phyloP scores from a whole-genome alignment of 108 stramenopile species.

The Stephanodiscus minutulus region DNA sequence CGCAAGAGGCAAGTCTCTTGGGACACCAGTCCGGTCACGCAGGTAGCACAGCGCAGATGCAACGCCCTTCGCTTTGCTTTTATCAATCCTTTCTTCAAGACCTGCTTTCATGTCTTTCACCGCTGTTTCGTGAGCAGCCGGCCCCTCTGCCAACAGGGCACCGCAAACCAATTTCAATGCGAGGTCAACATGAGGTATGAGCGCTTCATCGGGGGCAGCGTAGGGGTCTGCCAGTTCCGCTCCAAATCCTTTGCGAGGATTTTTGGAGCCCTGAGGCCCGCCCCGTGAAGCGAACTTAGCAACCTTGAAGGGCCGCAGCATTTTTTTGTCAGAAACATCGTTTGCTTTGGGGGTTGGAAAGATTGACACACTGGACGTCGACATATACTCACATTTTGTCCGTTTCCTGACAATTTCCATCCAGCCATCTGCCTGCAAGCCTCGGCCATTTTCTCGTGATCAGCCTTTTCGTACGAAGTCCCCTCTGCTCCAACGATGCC shows the following conservation, averaged over 20 bases:
- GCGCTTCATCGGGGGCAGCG: conserved; percentile 56
- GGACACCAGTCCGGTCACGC: conserved; percentile 81
- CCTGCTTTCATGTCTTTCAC: conserved; percentile 36
- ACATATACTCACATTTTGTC: conserved; percentile 45
- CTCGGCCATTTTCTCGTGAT: conserved; percentile 53
- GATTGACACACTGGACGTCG: background rate
- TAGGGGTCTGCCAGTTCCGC: conserved; percentile 86
- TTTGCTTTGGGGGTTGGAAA: background rate
- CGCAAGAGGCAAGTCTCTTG: conserved; percentile 79
- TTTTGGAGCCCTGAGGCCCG: conserved; percentile 70
- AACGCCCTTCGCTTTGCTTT: conserved; percentile 58
- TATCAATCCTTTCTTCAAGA: conserved; percentile 41
- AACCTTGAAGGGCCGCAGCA: conserved; percentile 38
- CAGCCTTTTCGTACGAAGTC: conserved; percentile 60
- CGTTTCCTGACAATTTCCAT: conserved; percentile 79
- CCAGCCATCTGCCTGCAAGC: conserved; percentile 81
- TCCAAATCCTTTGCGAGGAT: conserved; percentile 80
- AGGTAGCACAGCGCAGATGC: conserved; percentile 66
- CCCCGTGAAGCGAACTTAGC: conserved; percentile 77
- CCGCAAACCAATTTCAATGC: conserved; percentile 64
- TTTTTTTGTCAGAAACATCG: background rate
- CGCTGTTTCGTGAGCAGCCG: conserved; percentile 40
- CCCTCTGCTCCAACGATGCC: conserved; percentile 54
- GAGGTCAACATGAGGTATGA: conserved; percentile 58
- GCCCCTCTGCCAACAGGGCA: conserved; percentile 52